phyloP scores from a whole-genome alignment of 306 rosid genomes.

The Sicyos edulis region DNA sequence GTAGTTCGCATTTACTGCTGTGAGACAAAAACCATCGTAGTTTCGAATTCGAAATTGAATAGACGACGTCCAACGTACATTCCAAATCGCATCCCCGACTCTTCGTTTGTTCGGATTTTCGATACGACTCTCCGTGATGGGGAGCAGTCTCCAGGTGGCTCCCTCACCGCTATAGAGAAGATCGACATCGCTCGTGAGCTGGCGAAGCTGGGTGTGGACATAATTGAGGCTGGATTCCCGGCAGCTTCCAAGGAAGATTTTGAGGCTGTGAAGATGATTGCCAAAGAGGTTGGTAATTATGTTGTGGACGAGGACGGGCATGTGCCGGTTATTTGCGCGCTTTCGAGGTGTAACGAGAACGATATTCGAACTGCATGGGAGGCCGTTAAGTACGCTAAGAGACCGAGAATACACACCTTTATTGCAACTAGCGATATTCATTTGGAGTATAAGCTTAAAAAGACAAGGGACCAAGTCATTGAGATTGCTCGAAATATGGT shows the following conservation, averaged over 20 bases:
- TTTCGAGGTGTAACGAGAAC: slow-evolving; percentile 73
- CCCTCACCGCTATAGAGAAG: slow-evolving; percentile 83
- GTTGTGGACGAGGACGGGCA: slow-evolving; percentile 57
- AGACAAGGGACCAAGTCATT: slow-evolving; percentile 58
- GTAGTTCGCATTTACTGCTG: neutral
- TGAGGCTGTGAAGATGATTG: slow-evolving; percentile 69
- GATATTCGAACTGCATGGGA: slow-evolving; percentile 88
- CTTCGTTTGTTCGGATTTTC: slow-evolving; percentile 69
- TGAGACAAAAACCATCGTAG: neutral
- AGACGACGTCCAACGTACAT: slow-evolving; percentile 61
- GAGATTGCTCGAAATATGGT: slow-evolving; percentile 79
- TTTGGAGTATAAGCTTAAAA: slow-evolving; percentile 70
- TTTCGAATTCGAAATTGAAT: neutral
- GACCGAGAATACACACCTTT: slow-evolving; percentile 78
- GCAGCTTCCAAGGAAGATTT: slow-evolving; percentile 79
- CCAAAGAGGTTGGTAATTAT: slow-evolving; percentile 60
- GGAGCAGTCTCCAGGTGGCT: slow-evolving; percentile 97
- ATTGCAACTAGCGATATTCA: slow-evolving; percentile 94
- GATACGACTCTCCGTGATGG: slow-evolving; percentile 99
- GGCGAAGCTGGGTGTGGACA: slow-evolving; percentile 80
- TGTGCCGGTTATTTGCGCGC: slow-evolving; percentile 84
- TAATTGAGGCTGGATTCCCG: slow-evolving; percentile 92
- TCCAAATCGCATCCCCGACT: slow-evolving; percentile 73
- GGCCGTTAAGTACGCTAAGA: slow-evolving; percentile 72
- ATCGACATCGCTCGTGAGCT: slow-evolving; percentile 83